phyloP scores from a whole-genome alignment of 2,329 filamentous ascomycete species.

The Epichloe coenophiala region DNA sequence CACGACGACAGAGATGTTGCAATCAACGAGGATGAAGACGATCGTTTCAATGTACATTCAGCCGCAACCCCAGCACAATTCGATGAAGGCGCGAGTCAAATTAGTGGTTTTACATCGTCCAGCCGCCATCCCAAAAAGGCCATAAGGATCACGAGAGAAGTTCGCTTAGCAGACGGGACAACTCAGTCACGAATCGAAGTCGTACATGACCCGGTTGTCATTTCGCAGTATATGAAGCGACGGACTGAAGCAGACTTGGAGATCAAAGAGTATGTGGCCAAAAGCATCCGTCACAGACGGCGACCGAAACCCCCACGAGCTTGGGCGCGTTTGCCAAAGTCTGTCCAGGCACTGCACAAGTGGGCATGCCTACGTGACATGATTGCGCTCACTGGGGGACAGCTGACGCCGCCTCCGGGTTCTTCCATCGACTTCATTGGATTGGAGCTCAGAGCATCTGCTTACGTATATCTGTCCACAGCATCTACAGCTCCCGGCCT shows the following conservation, averaged over 20 bases:
- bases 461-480: conserved; percentile 28
- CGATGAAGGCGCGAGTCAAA: conserved; percentile 72
- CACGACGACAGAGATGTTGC: conserved; percentile 49
- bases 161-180: conserved; percentile 30
- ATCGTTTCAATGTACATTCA: conserved; percentile 58
- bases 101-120: conserved; percentile 52
- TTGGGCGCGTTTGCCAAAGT: conserved; percentile 9
- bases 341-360: conserved; percentile 10
- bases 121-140: conserved; percentile 56
- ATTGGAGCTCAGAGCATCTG: conserved; percentile 19
- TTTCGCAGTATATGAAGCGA: conserved; percentile 74
- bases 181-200: conserved; percentile 51
- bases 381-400: conserved; percentile 1
- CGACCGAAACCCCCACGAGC: conserved; percentile 4
- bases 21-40: conserved; percentile 46
- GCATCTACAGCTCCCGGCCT: conserved; percentile 35
- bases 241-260: conserved; percentile 58
- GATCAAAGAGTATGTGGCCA: conserved; percentile 52
- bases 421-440: conserved; percentile 18
- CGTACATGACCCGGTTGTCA: conserved; percentile 72
- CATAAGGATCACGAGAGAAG: conserved; percentile 58
- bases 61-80: conserved; percentile 52
- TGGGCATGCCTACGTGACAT: conserved; percentile 9
- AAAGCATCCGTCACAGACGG: conserved; percentile 4
- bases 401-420: conserved; percentile 17